Percentiles rank a stretch among this genome's conserved stretches.
Conservation (phyloP, 176 grass and related monocot genomes). For the Zizania latifolia region DNA sequence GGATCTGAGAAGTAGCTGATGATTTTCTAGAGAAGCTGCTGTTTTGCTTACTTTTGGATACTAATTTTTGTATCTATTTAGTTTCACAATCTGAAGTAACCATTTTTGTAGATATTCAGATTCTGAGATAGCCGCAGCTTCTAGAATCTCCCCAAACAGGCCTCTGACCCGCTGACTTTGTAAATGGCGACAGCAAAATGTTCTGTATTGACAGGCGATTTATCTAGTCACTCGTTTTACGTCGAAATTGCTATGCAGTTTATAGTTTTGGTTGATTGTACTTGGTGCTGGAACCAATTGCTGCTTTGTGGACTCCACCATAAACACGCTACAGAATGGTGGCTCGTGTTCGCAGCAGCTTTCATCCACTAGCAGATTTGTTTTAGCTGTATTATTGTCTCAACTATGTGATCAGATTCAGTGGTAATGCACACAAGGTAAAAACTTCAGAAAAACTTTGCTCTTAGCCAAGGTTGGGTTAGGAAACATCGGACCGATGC, state of each 20-base stretch:
- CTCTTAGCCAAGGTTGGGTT: background rate
- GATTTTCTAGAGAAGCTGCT: too few species aligned
- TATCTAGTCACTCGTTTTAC: constrained; percentile 2
- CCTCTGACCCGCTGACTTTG: too few species aligned
- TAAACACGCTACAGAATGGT: background rate
- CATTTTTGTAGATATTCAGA: too few species aligned
- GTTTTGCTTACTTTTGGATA: too few species aligned
- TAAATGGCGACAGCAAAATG: constrained; percentile 41
- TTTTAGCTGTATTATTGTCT: background rate
- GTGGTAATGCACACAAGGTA: background rate
- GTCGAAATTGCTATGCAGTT: constrained; percentile 12
- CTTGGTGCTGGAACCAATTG: background rate
- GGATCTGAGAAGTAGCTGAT: too few species aligned
- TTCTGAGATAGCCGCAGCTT: too few species aligned
- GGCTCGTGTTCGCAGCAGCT: background rate
- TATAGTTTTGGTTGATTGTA: constrained; percentile 27
- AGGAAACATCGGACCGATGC: background rate
- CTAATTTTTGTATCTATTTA: too few species aligned
- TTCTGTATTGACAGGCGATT: constrained; percentile 30
- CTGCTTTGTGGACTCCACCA: constrained; percentile 3
- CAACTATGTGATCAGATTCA: background rate
- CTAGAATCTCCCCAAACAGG: too few species aligned
- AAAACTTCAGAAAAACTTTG: background rate
- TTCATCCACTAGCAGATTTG: background rate
- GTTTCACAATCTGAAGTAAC: too few species aligned